Conservation (phyloP, 2,329 filamentous ascomycete species). For the Sclerotinia glacialis region DNA sequence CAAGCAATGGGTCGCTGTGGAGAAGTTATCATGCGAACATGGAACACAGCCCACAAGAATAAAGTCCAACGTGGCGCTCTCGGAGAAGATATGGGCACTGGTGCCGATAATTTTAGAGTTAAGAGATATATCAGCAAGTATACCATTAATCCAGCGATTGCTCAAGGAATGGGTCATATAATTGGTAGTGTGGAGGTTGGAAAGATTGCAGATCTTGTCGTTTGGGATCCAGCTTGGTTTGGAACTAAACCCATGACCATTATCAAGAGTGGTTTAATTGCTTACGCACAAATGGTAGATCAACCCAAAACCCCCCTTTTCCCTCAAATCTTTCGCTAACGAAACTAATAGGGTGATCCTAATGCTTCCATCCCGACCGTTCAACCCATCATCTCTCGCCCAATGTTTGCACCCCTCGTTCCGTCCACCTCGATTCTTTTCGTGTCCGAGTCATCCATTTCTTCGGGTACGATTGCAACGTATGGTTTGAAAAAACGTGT, state of each 20-base stretch:
- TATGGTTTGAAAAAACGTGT: slow-evolving; percentile 79
- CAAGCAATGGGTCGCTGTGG: slow-evolving; percentile 97
- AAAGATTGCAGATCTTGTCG: slow-evolving; percentile 82
- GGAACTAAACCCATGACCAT: slow-evolving; percentile 80
- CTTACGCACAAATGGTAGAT: slow-evolving; percentile 75
- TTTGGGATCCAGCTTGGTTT: slow-evolving; percentile 85
- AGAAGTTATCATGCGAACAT: slow-evolving; percentile 88
- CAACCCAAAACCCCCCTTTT: slow-evolving; percentile 30
- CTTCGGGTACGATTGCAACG: slow-evolving; percentile 60
- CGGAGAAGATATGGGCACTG: slow-evolving; percentile 73
- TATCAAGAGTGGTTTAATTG: slow-evolving; percentile 84
- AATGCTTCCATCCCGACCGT: slow-evolving; percentile 86
- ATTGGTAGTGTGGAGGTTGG: slow-evolving; percentile 85
- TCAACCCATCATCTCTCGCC: slow-evolving; percentile 77
- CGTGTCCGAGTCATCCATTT: slow-evolving; percentile 71
- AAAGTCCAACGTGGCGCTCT: slow-evolving; percentile 78
- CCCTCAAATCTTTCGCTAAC: slow-evolving; percentile 4
- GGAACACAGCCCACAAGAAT: slow-evolving; percentile 98
- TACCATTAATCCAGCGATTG: slow-evolving; percentile 88
- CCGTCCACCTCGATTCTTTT: slow-evolving; percentile 75
- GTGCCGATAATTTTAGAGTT: slow-evolving; percentile 85
- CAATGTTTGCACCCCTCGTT: slow-evolving; percentile 79
- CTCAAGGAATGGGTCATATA: slow-evolving; percentile 85
- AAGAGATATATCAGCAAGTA: slow-evolving; percentile 95
- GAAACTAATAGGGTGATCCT: slow-evolving; percentile 62